Conservation (phyloP, 1,284 basidiomycete species). For the Naganishia liquefaciens region DNA sequence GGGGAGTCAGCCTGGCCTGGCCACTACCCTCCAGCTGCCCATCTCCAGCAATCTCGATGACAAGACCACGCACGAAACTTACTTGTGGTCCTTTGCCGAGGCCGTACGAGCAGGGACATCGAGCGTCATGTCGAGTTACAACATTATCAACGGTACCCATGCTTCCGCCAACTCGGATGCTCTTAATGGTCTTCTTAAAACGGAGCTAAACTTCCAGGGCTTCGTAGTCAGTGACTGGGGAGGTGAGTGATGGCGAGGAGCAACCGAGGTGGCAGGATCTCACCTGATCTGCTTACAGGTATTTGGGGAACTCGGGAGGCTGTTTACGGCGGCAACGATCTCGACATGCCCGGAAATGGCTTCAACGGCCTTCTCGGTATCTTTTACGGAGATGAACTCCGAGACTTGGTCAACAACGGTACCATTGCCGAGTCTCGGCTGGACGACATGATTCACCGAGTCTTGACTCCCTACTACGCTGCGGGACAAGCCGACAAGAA, state of each 20-base stretch:
- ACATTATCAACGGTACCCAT: slow-evolving; percentile 70
- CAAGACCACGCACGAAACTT: slow-evolving; percentile 54
- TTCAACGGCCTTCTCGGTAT: slow-evolving; percentile 40
- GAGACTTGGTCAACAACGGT: slow-evolving; percentile 65
- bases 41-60: slow-evolving; percentile 48
- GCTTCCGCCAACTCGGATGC: slow-evolving; percentile 75
- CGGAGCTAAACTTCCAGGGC: slow-evolving; percentile 63
- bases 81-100: slow-evolving; percentile 56
- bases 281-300: slow-evolving; percentile 43
- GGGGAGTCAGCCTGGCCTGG: slow-evolving; percentile 41
- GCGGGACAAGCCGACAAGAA: slow-evolving; percentile 59
- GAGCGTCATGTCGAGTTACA: slow-evolving; percentile 55
- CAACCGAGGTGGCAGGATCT: background rate
- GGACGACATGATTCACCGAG: slow-evolving; percentile 55
- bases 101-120: slow-evolving; percentile 55
- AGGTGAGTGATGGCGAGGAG: background rate
- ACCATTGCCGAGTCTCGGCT: slow-evolving; percentile 65
- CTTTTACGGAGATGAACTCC: slow-evolving; percentile 52
- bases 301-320: slow-evolving; percentile 51
- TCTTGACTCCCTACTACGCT: slow-evolving; percentile 65
- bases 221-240: slow-evolving; percentile 52
- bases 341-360: slow-evolving; percentile 54
- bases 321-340: slow-evolving; percentile 55
- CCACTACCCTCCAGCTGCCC: slow-evolving; percentile 36
- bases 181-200: slow-evolving; percentile 75